These are phyloP conservation scores for Microdochium trichocladiopsis DNA, from an alignment of 2,329 filamentous ascomycete genomes.

Conservation along the genomic window DNA sequence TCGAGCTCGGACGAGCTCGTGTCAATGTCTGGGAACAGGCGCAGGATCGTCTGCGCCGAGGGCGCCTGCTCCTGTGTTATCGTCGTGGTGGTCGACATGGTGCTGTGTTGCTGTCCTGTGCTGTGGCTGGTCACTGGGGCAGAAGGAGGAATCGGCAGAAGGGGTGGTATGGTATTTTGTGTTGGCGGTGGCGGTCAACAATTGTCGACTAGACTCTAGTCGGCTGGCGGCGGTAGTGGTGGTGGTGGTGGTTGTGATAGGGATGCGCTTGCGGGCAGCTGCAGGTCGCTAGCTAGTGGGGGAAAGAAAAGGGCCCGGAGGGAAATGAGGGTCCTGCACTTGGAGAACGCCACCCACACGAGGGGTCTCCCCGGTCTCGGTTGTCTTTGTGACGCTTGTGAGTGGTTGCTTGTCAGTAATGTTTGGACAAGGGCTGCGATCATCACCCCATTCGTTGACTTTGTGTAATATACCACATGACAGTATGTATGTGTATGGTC, in stretches of 20 bases:
- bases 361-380: no score
- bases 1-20: constrained; percentile 67
- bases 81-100: constrained; percentile 32
- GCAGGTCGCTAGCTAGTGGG: no score
- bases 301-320: background rate
- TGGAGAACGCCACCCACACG: background rate
- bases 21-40: constrained; percentile 79
- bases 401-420: no score
- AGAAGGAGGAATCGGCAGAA: background rate
- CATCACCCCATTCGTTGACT: no score
- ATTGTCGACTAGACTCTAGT: background rate
- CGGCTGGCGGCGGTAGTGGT: background rate
- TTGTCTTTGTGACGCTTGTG: no score
- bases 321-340: background rate
- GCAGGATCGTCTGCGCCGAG: constrained; percentile 78
- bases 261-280: no score
- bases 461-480: no score
- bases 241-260: background rate
- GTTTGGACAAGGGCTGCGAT: no score
- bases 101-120: background rate
- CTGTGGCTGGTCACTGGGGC: background rate
- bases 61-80: constrained; percentile 33
- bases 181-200: background rate
- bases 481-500: no score
- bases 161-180: no score